Percentiles rank a stretch among this genome's conserved stretches.
Evolutionary conservation across 768 basidiomycete genomes (phyloP).

Genomic region (Phlebiopsis flavidoalba): DNA sequence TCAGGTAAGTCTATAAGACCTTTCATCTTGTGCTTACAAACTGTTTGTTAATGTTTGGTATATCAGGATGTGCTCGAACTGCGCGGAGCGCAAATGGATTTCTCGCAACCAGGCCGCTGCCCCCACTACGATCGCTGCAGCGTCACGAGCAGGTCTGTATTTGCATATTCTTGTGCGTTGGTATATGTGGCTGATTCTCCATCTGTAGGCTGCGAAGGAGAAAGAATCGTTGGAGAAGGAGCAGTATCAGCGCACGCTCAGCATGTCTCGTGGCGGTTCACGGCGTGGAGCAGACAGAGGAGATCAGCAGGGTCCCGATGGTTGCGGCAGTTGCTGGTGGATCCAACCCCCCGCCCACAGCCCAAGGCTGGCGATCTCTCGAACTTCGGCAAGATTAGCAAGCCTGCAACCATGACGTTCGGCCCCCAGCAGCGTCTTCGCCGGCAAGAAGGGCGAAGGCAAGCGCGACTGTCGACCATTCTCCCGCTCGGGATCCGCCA

Average conservation of each 20-base stretch:
- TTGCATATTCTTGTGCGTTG: slow-evolving; percentile 4
- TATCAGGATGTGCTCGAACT: slow-evolving; percentile 85
- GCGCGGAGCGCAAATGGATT: slow-evolving; percentile 78
- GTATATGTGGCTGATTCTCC: not conserved
- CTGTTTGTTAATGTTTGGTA: not conserved
- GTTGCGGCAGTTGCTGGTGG: slow-evolving; percentile 73
- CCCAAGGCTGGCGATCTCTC: slow-evolving; percentile 83
- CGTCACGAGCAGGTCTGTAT: slow-evolving; percentile 71
- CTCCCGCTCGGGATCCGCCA: slow-evolving; percentile 76
- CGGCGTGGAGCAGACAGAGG: slow-evolving; percentile 74
- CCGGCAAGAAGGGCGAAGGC: slow-evolving; percentile 54
- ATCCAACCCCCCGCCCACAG: slow-evolving; percentile 40
- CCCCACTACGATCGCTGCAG: slow-evolving; percentile 85
- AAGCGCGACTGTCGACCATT: slow-evolving; percentile 67
- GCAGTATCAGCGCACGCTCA: slow-evolving; percentile 52
- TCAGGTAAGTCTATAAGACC: slow-evolving; percentile 50
- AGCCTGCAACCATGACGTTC: slow-evolving; percentile 62
- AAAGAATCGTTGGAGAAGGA: slow-evolving; percentile 69
- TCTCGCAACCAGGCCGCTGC: slow-evolving; percentile 66
- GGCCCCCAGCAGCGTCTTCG: slow-evolving; percentile 84
- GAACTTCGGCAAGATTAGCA: slow-evolving; percentile 83
- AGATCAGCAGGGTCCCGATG: slow-evolving; percentile 65
- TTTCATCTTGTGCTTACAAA: slow-evolving; percentile 1
- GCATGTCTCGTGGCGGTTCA: slow-evolving; percentile 89
- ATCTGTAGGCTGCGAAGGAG: slow-evolving; percentile 78